phyloP scores from a whole-genome alignment of 148 eudicot genomes.

The Rhododendron ovatum region DNA sequence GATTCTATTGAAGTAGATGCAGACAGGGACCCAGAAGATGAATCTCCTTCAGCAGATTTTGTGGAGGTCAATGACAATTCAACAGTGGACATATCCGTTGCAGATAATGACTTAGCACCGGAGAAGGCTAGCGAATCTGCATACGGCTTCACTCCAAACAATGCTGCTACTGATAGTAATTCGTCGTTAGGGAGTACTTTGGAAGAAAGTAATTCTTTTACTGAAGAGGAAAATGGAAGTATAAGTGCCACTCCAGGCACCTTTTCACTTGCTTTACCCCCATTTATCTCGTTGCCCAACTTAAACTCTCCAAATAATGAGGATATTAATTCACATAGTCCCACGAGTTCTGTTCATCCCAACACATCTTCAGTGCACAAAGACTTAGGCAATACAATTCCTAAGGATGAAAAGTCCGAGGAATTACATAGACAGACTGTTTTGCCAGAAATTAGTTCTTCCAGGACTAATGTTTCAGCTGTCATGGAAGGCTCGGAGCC shows the following conservation, averaged over 20 bases:
- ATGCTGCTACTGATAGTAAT: not conserved
- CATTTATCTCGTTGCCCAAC: conserved; percentile 1
- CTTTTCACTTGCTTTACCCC: conserved; percentile 10
- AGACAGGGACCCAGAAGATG: conserved; percentile 14
- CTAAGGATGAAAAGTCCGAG: conserved; percentile 10
- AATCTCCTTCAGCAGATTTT: conserved; percentile 9
- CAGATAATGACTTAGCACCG: conserved; percentile 10
- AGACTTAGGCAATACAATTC: not conserved
- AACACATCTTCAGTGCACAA: conserved; percentile 6
- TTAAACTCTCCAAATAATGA: conserved; percentile 6
- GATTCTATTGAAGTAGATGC: conserved; percentile 8
- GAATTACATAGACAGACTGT: conserved; percentile 1
- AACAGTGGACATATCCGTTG: not conserved
- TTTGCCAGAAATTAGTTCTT: conserved; percentile 1
- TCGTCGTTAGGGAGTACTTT: not conserved
- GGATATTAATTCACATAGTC: not conserved
- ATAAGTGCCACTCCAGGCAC: not conserved
- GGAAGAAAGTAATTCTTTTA: not conserved
- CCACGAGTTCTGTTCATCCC: conserved; percentile 4
- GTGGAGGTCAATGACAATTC: conserved; percentile 6
- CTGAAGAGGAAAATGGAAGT: conserved; percentile 11
- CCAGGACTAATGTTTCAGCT: conserved; percentile 5
- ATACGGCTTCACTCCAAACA: conserved; percentile 3
- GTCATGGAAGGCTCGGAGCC: conserved; percentile 5
- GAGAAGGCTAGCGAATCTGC: not conserved